phyloP scores from a whole-genome alignment of 495 filamentous ascomycete species.

The Evernia prunastri region DNA sequence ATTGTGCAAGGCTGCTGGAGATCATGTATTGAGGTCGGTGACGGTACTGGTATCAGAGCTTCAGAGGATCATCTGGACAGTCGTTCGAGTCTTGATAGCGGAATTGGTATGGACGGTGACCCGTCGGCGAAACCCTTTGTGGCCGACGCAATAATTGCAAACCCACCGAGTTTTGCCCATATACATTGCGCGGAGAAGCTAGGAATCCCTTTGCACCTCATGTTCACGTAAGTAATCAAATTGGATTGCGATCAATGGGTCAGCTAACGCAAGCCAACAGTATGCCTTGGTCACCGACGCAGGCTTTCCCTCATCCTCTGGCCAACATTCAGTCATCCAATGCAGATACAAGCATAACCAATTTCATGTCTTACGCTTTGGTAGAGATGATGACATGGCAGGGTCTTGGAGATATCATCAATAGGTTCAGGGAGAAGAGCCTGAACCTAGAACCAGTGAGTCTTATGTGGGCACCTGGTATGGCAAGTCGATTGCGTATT shows the following conservation, averaged over 20 bases:
- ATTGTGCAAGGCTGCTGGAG: slow-evolving; percentile 76
- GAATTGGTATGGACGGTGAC: slow-evolving; percentile 30
- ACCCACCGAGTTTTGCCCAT: slow-evolving; percentile 76
- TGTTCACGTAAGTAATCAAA: slow-evolving; percentile 60
- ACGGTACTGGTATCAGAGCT: slow-evolving; percentile 48
- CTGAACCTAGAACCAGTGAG: slow-evolving; percentile 62
- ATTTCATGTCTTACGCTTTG: slow-evolving; percentile 67
- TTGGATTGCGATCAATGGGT: neutral
- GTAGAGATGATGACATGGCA: slow-evolving; percentile 81
- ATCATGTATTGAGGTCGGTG: slow-evolving; percentile 60
- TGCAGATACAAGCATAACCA: slow-evolving; percentile 51
- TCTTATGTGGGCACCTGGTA: slow-evolving; percentile 58
- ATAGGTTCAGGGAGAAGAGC: slow-evolving; percentile 59
- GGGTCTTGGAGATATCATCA: slow-evolving; percentile 69
- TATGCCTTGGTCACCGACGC: slow-evolving; percentile 55
- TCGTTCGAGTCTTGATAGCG: slow-evolving; percentile 32
- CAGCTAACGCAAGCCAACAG: slow-evolving; percentile 27
- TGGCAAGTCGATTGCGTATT: slow-evolving; percentile 57
- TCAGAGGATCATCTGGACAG: slow-evolving; percentile 36
- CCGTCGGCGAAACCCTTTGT: slow-evolving; percentile 55
- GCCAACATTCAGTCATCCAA: slow-evolving; percentile 49
- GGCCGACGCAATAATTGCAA: slow-evolving; percentile 77
- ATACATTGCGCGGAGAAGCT: slow-evolving; percentile 76
- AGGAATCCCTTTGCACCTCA: slow-evolving; percentile 70
- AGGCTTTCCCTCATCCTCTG: slow-evolving; percentile 49